phyloP scores from a whole-genome alignment of 768 basidiomycete genomes.

The Porphyrellus cyaneotinctus region DNA sequence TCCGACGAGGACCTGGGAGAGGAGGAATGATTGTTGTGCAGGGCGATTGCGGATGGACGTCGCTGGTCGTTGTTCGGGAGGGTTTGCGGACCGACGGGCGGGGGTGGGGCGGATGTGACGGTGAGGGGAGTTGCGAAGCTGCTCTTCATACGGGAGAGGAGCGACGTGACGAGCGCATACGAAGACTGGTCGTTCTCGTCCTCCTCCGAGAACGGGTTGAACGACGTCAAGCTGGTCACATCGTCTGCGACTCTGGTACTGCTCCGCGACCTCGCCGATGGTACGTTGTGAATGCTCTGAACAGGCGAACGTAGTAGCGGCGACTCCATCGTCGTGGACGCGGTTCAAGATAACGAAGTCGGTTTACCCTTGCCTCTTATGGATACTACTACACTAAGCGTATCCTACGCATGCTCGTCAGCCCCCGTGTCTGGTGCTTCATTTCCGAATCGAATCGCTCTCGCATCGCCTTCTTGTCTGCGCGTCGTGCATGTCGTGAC shows the following conservation, averaged over 20 bases:
- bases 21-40: constrained; percentile 44
- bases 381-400: constrained; percentile 5
- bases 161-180: constrained; percentile 75
- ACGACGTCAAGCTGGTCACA: constrained; percentile 73
- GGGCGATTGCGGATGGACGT: constrained; percentile 50
- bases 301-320: constrained; percentile 27
- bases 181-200: constrained; percentile 88
- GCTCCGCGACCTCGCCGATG: constrained; percentile 58
- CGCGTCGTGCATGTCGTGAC: constrained; percentile 59
- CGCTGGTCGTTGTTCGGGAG: constrained; percentile 44
- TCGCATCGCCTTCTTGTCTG: constrained; percentile 63
- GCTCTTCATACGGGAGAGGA: constrained; percentile 79
- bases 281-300: constrained; percentile 33
- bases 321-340: constrained; percentile 31
- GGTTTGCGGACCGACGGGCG: constrained; percentile 29
- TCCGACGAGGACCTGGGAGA: constrained; percentile 44
- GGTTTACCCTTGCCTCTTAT: constrained; percentile 14
- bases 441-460: constrained; percentile 62
- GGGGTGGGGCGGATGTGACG: constrained; percentile 41
- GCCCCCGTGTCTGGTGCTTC: constrained; percentile 51
- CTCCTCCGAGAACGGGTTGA: constrained; percentile 91
- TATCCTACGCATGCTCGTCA: constrained; percentile 33
- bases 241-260: constrained; percentile 56
- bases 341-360: constrained; percentile 6
- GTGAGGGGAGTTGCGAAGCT: constrained; percentile 67